These are phyloP conservation scores for Discostella stelligeroides DNA, from an alignment of 108 stramenopile genomes.

Conservation along the genomic window DNA sequence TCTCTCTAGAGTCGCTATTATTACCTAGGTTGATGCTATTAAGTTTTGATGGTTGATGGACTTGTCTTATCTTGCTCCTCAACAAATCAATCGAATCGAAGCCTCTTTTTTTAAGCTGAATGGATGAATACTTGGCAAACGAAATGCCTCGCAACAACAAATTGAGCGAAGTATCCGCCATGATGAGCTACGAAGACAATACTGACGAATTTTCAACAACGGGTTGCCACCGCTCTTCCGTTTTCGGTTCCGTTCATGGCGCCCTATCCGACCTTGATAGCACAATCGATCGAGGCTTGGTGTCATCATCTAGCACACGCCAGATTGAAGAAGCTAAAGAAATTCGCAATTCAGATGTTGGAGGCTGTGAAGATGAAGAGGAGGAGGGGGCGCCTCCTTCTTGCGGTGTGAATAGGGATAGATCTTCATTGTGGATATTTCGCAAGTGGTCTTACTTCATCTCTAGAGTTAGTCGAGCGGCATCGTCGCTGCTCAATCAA, in stretches of 20 bases:
- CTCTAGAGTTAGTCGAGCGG: conserved; percentile 40
- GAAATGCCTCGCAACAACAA: conserved; percentile 7
- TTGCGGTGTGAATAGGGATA: background rate
- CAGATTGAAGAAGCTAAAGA: background rate
- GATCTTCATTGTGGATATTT: background rate
- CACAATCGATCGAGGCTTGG: conserved; percentile 7
- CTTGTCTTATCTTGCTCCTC: too few species aligned
- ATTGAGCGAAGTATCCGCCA: conserved; percentile 7
- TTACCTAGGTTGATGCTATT: too few species aligned
- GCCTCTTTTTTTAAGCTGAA: background rate
- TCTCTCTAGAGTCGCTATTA: too few species aligned
- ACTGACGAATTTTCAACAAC: conserved; percentile 5
- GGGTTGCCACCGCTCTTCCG: conserved; percentile 15
- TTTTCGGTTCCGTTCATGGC: background rate
- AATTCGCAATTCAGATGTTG: background rate
- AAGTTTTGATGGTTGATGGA: too few species aligned
- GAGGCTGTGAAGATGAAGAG: background rate
- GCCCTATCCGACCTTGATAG: conserved; percentile 12
- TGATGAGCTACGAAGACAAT: conserved; percentile 13
- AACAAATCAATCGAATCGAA: too few species aligned
- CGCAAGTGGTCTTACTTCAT: conserved; percentile 36
- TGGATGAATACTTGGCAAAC: background rate
- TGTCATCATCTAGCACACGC: background rate
- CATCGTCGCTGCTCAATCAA: conserved; percentile 45
- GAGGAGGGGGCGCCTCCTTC: background rate